Conservation (phyloP, 1,284 basidiomycete genomes). For the Dichomitus squalens region DNA sequence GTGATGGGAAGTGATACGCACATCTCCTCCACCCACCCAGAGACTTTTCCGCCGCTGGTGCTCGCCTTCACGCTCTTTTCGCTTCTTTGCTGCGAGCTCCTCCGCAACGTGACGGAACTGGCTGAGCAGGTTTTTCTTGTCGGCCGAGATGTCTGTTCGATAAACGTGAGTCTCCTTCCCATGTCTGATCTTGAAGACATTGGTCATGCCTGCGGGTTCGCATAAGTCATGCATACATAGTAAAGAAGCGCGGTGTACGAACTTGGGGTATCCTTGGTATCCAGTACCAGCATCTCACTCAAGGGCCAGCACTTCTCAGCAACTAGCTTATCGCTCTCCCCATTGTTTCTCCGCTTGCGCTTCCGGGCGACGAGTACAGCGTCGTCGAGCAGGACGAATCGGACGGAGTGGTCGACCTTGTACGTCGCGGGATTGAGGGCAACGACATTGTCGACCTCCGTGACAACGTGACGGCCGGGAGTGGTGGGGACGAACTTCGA, state of each 20-base stretch:
- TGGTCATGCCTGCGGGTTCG: slow-evolving; percentile 71
- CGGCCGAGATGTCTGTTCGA: slow-evolving; percentile 77
- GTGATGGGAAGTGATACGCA: slow-evolving; percentile 36
- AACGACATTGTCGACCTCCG: slow-evolving; percentile 83
- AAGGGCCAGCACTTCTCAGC: slow-evolving; percentile 93
- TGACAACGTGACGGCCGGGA: slow-evolving; percentile 88
- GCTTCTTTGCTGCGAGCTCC: slow-evolving; percentile 83
- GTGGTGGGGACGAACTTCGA: slow-evolving; percentile 93
- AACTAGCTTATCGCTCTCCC: slow-evolving; percentile 67
- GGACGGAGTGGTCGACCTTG: slow-evolving; percentile 86
- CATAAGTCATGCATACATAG: neutral
- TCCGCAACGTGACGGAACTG: slow-evolving; percentile 93
- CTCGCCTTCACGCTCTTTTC: slow-evolving; percentile 91
- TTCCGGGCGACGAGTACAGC: slow-evolving; percentile 84
- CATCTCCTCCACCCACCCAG: slow-evolving; percentile 60
- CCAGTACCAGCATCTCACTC: slow-evolving; percentile 91
- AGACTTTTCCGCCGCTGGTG: slow-evolving; percentile 84
- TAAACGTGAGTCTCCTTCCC: slow-evolving; percentile 95
- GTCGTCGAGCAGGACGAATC: slow-evolving; percentile 92
- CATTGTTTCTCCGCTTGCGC: slow-evolving; percentile 49
- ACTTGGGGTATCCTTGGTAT: slow-evolving; percentile 94
- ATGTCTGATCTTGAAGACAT: slow-evolving; percentile 94
- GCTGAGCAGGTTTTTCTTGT: slow-evolving; percentile 85
- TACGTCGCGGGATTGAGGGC: slow-evolving; percentile 95
- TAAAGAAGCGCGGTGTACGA: slow-evolving; percentile 33